Evolutionary conservation across 2,329 filamentous ascomycete genomes (phyloP).

Genomic region (Beauveria sp.): DNA sequence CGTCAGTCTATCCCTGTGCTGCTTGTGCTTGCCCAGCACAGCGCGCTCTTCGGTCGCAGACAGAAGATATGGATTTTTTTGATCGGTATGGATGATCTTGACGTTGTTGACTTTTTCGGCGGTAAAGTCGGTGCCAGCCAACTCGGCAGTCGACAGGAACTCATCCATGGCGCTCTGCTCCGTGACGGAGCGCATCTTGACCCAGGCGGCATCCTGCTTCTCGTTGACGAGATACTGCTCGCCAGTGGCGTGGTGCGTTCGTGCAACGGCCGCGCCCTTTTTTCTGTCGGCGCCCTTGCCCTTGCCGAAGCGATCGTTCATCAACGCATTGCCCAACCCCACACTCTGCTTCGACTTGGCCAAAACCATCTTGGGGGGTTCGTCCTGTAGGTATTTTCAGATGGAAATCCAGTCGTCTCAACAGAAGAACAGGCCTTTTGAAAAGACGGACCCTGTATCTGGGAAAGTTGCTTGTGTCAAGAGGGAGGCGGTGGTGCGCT

Average conservation of each 20-base stretch:
- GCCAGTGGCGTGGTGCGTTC: conserved; percentile 72
- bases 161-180: conserved; percentile 96
- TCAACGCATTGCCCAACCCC: conserved; percentile 91
- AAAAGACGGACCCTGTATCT: background rate
- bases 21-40: conserved; percentile 71
- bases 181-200: conserved; percentile 98
- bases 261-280: conserved; percentile 48
- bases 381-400: conserved; percentile 9
- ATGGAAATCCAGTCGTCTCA: background rate
- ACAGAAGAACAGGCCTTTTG: background rate
- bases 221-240: conserved; percentile 91
- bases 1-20: conserved; percentile 71
- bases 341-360: conserved; percentile 94
- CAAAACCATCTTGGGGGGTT: conserved; percentile 41
- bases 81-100: conserved; percentile 95
- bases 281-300: conserved; percentile 80
- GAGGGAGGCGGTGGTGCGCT: conserved; percentile 15
- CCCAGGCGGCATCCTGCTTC: conserved; percentile 86
- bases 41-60: conserved; percentile 76
- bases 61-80: conserved; percentile 90
- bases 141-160: conserved; percentile 88
- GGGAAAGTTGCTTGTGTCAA: background rate
- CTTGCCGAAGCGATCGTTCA: conserved; percentile 98
- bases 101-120: conserved; percentile 98
- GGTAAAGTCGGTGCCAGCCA: conserved; percentile 97